Evolutionary conservation across 371 early-diverging fungal genomes (phyloP), one percentile per base, ranked within the genome.

Genomic region (Lichtheimia ramosa): DNA sequence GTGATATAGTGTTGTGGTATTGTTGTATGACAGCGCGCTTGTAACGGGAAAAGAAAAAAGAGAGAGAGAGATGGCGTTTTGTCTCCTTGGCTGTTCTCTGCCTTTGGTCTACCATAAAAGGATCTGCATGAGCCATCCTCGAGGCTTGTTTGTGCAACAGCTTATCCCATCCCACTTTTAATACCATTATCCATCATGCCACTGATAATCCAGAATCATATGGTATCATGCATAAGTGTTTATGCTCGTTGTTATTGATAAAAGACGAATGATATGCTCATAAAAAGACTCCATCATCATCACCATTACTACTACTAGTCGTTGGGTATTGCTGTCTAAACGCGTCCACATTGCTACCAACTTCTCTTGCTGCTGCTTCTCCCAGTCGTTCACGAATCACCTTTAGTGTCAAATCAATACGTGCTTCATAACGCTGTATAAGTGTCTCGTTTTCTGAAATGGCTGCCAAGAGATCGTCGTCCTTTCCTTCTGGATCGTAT

Each of bases 341-440:
- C 6, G 67, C 72, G 15, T 43, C 54, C 0, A 77, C 69, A 39
- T 74, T 74, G 56, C 70, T 71, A 41, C 54, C 66, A 39, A 79
- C 64, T 61, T 79, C 79, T 49, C 66, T 55, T 50, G 72, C 74
- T 1, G 79, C 79, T 27, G 75, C 70, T 46, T 73, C 70, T 13
- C 75, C 75, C 27, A 79, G 20, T n/a, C 70, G 57, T 56, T 79
- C 67, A 39, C 70, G 63, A 27, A 79, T 72, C 2, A 75, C 65
- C 5, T 58, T 40, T 8, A 79, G 59, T 6, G 76, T 71, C 13
- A 71, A 12, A 43, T 79, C 66, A 5, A 79, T 66, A 3, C 74
- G 74, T 7, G 41, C 48, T 52, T 79, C 66, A 28, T 79, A 68
- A 34, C 74, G 64, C n/a, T 61, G 50, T 13, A 79, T 68, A 18